Percentiles rank a stretch among this genome's conserved stretches.
Conservation (phyloP, 495 filamentous ascomycete species). For the Viridothelium virens region DNA sequence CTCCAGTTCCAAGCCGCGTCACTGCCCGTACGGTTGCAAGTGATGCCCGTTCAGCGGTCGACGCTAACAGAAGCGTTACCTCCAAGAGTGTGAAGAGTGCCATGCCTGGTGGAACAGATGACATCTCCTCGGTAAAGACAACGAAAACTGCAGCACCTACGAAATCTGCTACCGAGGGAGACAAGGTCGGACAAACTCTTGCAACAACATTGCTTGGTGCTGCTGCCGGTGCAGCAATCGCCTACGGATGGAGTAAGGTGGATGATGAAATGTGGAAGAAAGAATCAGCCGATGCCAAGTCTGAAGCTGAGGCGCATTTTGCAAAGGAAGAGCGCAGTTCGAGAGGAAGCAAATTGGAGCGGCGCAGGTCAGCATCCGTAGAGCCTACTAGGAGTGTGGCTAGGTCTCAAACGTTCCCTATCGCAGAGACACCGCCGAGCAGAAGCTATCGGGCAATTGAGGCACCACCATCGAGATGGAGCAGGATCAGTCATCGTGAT, state of each 20-base stretch:
- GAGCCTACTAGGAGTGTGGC: slow-evolving; percentile 21
- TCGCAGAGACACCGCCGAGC: slow-evolving; percentile 5
- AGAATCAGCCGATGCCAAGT: slow-evolving; percentile 22
- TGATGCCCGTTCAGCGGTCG: not conserved
- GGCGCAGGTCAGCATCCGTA: slow-evolving; percentile 21
- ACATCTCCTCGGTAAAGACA: not conserved
- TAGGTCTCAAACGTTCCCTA: slow-evolving; percentile 16
- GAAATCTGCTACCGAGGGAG: not conserved
- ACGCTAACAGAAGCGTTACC: slow-evolving; percentile 8
- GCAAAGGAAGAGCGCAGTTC: not conserved
- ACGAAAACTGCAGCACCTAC: not conserved
- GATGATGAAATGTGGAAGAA: slow-evolving; percentile 40
- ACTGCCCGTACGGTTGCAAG: not conserved
- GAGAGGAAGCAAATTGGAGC: slow-evolving; percentile 12
- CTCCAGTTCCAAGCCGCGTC: not conserved
- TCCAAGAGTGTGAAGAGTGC: not conserved
- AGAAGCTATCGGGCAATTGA: slow-evolving; percentile 13
- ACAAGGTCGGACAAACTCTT: slow-evolving; percentile 41
- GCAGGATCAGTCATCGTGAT: not conserved
- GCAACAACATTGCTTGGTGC: slow-evolving; percentile 71
- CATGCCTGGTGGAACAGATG: not conserved
- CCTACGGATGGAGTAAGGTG: slow-evolving; percentile 60
- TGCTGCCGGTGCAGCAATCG: slow-evolving; percentile 64
- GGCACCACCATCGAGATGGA: not conserved
- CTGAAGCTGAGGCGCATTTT: slow-evolving; percentile 10